phyloP scores from a whole-genome alignment of 2,329 filamentous ascomycete genomes.

The Macrophomina tecta region DNA sequence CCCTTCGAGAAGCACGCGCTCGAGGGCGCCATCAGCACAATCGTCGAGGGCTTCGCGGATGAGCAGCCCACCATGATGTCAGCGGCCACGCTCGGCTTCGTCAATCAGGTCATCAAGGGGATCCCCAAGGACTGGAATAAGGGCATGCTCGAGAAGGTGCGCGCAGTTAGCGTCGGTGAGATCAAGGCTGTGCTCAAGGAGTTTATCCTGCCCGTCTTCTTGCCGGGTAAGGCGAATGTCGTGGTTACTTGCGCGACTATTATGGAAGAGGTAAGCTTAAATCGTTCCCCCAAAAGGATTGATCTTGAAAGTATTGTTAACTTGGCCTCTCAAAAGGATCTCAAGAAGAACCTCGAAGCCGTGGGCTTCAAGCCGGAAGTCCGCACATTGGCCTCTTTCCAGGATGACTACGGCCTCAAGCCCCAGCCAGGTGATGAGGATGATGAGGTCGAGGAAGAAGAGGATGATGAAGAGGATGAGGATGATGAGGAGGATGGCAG shows the following conservation, averaged over 20 bases:
- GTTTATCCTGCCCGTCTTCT: conserved; percentile 80
- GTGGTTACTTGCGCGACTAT: conserved; percentile 86
- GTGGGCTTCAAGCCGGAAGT: conserved; percentile 81
- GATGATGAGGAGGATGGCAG: conserved; percentile 58
- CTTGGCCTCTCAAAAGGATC: conserved; percentile 58
- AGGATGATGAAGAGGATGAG: conserved; percentile 54
- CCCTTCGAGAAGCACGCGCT: conserved; percentile 81
- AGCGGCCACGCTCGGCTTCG: conserved; percentile 83
- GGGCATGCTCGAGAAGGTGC: conserved; percentile 76
- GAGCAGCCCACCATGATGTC: conserved; percentile 84
- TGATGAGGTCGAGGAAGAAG: conserved; percentile 65
- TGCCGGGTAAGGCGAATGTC: conserved; percentile 79
- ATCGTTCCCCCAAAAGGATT: not conserved
- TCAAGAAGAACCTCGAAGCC: conserved; percentile 74
- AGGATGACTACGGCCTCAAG: conserved; percentile 87
- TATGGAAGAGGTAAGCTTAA: conserved; percentile 75
- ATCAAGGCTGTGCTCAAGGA: conserved; percentile 76
- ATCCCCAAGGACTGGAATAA: conserved; percentile 79
- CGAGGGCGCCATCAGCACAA: conserved; percentile 87
- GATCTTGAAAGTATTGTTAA: not conserved
- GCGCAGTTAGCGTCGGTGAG: conserved; percentile 76
- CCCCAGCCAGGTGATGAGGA: conserved; percentile 66
- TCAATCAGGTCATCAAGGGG: conserved; percentile 77
- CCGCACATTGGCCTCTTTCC: conserved; percentile 76
- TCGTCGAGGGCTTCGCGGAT: conserved; percentile 85